Percentiles rank a stretch among this genome's conserved stretches.
Conservation (phyloP, 495 filamentous ascomycete species). For the Talaromyces stipitatus region DNA sequence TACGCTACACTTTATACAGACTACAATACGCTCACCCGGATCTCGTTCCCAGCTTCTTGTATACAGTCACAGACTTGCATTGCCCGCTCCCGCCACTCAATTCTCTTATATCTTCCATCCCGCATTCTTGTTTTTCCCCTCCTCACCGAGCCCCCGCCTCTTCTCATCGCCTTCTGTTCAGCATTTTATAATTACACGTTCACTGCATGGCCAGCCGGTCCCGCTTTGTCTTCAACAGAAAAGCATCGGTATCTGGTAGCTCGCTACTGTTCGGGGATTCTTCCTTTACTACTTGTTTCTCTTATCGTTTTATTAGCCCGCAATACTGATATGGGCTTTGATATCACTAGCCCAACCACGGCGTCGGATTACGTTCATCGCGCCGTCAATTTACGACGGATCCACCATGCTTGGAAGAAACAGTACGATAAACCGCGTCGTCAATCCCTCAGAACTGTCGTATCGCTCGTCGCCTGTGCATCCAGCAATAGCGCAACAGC, state of each 20-base stretch:
- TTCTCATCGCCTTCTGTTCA: conserved; percentile 9
- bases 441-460: conserved; percentile 25
- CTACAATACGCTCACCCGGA: not conserved
- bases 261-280: not conserved
- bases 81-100: not conserved
- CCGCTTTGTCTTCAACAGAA: not conserved
- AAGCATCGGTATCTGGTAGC: not conserved
- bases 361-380: conserved; percentile 35
- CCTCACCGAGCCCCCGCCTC: conserved; percentile 15
- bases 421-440: conserved; percentile 27
- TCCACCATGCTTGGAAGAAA: conserved; percentile 45
- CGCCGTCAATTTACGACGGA: conserved; percentile 10
- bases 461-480: conserved; percentile 23
- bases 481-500: conserved; percentile 10
- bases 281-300: not conserved
- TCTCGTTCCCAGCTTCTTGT: not conserved
- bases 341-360: conserved; percentile 35
- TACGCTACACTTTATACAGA: not conserved
- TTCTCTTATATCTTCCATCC: conserved; percentile 4
- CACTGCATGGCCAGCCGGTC: not conserved
- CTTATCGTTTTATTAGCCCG: not conserved
- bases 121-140: conserved; percentile 13
- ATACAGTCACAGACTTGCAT: not conserved
- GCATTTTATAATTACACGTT: conserved; percentile 7
- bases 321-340: conserved; percentile 36